Conservation (phyloP, 2,329 filamentous ascomycete species). For the Alternaria incomplexa region DNA sequence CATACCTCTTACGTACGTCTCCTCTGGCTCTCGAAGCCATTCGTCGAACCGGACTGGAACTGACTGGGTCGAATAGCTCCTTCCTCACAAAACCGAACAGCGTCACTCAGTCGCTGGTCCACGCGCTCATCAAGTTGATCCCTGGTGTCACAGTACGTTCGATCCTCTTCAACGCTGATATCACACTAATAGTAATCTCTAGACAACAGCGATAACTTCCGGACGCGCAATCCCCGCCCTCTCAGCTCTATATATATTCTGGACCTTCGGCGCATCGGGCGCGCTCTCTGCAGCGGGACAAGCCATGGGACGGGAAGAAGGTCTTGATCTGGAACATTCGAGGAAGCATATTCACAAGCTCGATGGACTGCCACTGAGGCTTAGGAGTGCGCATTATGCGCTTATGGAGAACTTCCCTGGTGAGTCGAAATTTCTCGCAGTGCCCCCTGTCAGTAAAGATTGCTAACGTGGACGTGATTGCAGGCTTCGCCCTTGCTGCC, state of each 20-base stretch:
- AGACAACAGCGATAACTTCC: slow-evolving; percentile 22
- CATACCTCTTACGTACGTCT: slow-evolving; percentile 24
- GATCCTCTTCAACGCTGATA: neutral
- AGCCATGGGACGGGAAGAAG: slow-evolving; percentile 27
- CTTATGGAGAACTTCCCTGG: slow-evolving; percentile 33
- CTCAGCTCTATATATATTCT: slow-evolving; percentile 28
- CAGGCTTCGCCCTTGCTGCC: slow-evolving; percentile 26
- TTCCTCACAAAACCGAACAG: slow-evolving; percentile 28
- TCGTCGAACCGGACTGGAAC: neutral
- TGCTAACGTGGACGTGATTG: neutral
- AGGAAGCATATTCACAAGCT: slow-evolving; percentile 20
- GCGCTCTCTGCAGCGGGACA: slow-evolving; percentile 28
- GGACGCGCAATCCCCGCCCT: slow-evolving; percentile 32
- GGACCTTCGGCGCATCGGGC: slow-evolving; percentile 30
- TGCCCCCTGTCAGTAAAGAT: neutral
- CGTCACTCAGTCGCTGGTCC: slow-evolving; percentile 27
- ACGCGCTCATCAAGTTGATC: slow-evolving; percentile 27
- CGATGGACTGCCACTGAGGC: slow-evolving; percentile 21
- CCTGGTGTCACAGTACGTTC: slow-evolving; percentile 24
- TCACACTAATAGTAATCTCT: neutral
- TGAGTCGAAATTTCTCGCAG: neutral
- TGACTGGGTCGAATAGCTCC: slow-evolving; percentile 3
- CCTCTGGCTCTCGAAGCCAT: neutral
- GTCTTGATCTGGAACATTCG: slow-evolving; percentile 22
- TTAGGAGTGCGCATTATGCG: slow-evolving; percentile 30